A percentile compares a stretch with the other conserved stretches of the same genome.
Conservation (phyloP, 2,329 filamentous ascomycete genomes). For the Apiospora marii region DNA sequence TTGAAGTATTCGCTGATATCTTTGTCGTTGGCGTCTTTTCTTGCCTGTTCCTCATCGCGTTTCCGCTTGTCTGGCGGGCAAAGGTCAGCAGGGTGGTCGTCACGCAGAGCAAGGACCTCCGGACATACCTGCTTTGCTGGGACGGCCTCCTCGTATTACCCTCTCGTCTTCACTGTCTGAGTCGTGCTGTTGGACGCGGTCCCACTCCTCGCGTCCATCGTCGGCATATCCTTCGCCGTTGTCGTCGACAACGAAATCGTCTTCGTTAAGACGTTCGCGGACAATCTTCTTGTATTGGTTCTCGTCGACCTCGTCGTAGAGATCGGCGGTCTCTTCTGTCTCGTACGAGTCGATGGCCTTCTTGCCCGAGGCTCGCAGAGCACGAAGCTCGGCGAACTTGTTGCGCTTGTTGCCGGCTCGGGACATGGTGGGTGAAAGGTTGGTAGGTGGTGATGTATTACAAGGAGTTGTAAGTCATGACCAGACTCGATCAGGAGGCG, state of each 20-base stretch:
- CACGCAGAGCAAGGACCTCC: background rate
- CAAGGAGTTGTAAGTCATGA: slow-evolving; percentile 14
- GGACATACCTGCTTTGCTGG: slow-evolving; percentile 57
- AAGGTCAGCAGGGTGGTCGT: slow-evolving; percentile 25
- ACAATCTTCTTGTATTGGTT: slow-evolving; percentile 98
- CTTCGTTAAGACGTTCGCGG: slow-evolving; percentile 84
- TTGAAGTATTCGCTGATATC: slow-evolving; percentile 96
- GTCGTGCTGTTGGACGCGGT: slow-evolving; percentile 70
- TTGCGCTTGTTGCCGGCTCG: slow-evolving; percentile 52
- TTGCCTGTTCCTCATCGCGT: slow-evolving; percentile 85
- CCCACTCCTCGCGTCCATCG: slow-evolving; percentile 95
- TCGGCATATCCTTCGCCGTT: slow-evolving; percentile 97
- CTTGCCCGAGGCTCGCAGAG: slow-evolving; percentile 87
- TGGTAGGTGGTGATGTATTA: background rate
- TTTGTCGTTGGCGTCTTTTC: slow-evolving; percentile 85
- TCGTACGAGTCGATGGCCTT: slow-evolving; percentile 89
- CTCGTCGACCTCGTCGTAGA: slow-evolving; percentile 97
- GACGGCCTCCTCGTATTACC: slow-evolving; percentile 54
- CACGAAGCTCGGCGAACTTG: slow-evolving; percentile 80
- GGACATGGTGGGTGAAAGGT: slow-evolving; percentile 46
- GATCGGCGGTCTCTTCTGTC: slow-evolving; percentile 80
- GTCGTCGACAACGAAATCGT: slow-evolving; percentile 98
- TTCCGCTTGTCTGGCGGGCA: slow-evolving; percentile 76
- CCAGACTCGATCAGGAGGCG: background rate
- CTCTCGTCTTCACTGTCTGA: slow-evolving; percentile 79